phyloP scores from a whole-genome alignment of 257 asterid species.

The Gynochthodes officinalis region DNA sequence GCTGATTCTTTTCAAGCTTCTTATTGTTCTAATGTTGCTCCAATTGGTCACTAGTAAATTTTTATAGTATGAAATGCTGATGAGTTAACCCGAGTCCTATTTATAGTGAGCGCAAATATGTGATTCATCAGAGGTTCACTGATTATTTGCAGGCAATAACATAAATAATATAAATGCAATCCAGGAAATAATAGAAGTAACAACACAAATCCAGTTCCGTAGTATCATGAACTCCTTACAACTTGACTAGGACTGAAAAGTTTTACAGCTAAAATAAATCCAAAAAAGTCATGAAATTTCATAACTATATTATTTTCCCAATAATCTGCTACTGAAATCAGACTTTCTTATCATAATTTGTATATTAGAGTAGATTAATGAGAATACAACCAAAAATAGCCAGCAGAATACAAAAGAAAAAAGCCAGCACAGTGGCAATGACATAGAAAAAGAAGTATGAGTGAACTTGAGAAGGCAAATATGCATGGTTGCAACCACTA shows the following conservation, averaged over 20 bases:
- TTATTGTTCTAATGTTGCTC: not conserved
- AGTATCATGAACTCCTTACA: not conserved
- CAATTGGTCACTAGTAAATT: not conserved
- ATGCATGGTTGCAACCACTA: not conserved
- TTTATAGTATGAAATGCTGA: not conserved
- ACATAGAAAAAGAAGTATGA: not conserved
- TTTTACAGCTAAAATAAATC: not conserved
- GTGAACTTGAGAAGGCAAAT: not conserved
- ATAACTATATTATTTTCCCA: not conserved
- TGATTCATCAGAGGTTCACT: not conserved
- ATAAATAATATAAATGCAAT: not conserved
- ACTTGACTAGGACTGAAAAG: not conserved
- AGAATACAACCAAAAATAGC: not conserved
- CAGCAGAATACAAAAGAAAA: too few species aligned
- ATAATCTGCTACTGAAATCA: not conserved
- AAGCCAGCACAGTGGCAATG: not conserved
- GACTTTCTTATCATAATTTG: not conserved
- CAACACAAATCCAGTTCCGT: not conserved
- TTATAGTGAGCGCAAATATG: not conserved
- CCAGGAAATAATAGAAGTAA: not conserved
- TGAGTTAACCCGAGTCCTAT: not conserved
- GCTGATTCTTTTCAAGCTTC: not conserved
- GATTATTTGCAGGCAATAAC: not conserved
- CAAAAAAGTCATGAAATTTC: not conserved
- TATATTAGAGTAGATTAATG: not conserved